A percentile compares a stretch with the other conserved stretches of the same genome.
Evolutionary conservation across 495 filamentous ascomycete genomes (phyloP).

Genomic region (Thermochaetoides thermophila): DNA sequence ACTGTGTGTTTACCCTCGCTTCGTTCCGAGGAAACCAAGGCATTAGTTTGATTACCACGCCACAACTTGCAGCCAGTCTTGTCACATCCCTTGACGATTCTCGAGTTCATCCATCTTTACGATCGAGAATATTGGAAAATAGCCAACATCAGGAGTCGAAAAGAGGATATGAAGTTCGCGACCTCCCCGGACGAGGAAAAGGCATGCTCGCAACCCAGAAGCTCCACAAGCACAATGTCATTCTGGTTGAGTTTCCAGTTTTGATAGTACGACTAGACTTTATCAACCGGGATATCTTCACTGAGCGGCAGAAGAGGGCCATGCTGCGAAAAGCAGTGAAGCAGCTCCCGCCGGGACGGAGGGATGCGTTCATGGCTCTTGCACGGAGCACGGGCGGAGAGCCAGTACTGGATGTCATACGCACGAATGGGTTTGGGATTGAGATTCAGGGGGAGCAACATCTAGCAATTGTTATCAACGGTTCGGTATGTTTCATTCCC

Average conservation of each 20-base stretch:
- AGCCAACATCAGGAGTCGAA: background rate
- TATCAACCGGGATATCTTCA: conserved; percentile 9
- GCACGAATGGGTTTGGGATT: conserved; percentile 35
- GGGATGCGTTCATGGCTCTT: conserved; percentile 16
- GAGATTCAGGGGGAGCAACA: conserved; percentile 21
- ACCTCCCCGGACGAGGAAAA: conserved; percentile 17
- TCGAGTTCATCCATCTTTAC: background rate
- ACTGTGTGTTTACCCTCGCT: conserved; percentile 5
- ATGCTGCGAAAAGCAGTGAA: conserved; percentile 14
- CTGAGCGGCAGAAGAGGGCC: conserved; percentile 4
- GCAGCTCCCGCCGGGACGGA: conserved; percentile 11
- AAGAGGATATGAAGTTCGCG: conserved; percentile 6
- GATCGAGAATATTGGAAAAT: background rate
- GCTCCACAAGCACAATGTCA: conserved; percentile 12
- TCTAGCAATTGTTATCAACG: conserved; percentile 13
- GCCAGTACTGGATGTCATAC: conserved; percentile 52
- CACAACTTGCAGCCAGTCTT: conserved; percentile 1
- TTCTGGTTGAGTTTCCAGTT: conserved; percentile 18
- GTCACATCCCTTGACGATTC: conserved; percentile 1
- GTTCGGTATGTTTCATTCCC: conserved; percentile 20
- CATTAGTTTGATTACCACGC: conserved; percentile 4
- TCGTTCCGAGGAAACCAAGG: conserved; percentile 3
- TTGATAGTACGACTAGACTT: conserved; percentile 16
- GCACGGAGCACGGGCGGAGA: conserved; percentile 60
- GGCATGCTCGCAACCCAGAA: conserved; percentile 13